Conservation (phyloP, 345 rosid species). For the Streptanthus diversifolius region DNA sequence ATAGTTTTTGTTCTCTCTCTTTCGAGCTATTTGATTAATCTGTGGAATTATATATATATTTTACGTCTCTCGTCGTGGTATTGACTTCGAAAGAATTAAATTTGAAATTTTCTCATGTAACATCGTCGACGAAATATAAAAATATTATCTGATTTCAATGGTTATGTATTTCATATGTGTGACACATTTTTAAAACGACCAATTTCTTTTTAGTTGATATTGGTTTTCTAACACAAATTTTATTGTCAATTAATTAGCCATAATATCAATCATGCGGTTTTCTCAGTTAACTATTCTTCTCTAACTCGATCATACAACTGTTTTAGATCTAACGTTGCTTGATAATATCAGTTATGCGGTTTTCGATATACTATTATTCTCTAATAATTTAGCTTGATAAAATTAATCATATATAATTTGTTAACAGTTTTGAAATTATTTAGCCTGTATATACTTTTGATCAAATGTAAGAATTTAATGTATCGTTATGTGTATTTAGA, state of each 20-base stretch:
- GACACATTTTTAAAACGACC: not conserved
- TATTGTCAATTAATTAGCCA: not conserved
- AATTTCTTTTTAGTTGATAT: not conserved
- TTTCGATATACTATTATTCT: no score
- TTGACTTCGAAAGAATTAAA: not conserved
- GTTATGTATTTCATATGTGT: not conserved
- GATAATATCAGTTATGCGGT: no score
- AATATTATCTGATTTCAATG: not conserved
- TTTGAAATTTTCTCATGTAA: conserved; percentile 12
- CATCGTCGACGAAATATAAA: not conserved
- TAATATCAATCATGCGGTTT: not conserved
- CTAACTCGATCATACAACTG: not conserved
- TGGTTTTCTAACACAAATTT: not conserved
- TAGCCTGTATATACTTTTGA: not conserved
- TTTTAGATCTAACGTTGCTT: no score
- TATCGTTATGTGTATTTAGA: not conserved
- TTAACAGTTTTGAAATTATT: not conserved
- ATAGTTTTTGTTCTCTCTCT: not conserved
- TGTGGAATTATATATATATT: not conserved
- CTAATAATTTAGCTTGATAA: not conserved
- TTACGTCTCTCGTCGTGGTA: conserved; percentile 13
- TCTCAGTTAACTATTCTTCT: not conserved
- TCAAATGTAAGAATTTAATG: conserved; percentile 11
- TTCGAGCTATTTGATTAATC: not conserved
- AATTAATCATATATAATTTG: not conserved